These are phyloP conservation scores for Aspergillus sp. DNA, from an alignment of 2,329 filamentous ascomycete species.

Conservation along the genomic window DNA sequence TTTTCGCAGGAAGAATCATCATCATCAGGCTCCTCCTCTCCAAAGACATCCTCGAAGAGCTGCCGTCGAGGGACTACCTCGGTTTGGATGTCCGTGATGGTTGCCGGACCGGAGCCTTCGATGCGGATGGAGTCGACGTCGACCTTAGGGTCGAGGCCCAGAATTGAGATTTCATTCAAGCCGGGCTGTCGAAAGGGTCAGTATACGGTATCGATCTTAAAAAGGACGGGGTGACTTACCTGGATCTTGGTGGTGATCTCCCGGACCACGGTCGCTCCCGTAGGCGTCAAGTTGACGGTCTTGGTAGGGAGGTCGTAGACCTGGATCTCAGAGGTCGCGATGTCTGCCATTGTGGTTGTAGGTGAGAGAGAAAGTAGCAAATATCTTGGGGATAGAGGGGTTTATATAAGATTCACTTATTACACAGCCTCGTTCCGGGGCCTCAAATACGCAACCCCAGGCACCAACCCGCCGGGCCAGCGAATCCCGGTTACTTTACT, in stretches of 20 bases:
- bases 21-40: constrained; percentile 29
- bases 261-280: constrained; percentile 53
- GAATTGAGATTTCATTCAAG: constrained; percentile 50
- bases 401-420: background rate
- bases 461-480: too few relatives aligned
- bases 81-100: constrained; percentile 57
- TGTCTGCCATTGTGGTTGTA: constrained; percentile 7
- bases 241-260: constrained; percentile 52
- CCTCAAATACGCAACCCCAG: too few relatives aligned
- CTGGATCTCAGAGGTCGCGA: constrained; percentile 30
- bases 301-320: constrained; percentile 54
- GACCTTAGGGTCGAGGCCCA: constrained; percentile 48
- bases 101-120: constrained; percentile 52
- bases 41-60: constrained; percentile 50
- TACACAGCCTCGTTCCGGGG: background rate
- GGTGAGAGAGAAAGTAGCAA: background rate
- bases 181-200: constrained; percentile 37
- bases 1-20: constrained; percentile 35
- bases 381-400: background rate
- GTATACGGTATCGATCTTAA: background rate
- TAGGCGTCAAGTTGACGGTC: constrained; percentile 58
- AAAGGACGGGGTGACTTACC: constrained; percentile 20
- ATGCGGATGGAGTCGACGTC: constrained; percentile 55
- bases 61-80: constrained; percentile 52
- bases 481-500: too few relatives aligned